A percentile compares a stretch with the other conserved stretches of the same genome.
Evolutionary conservation across 2,329 filamentous ascomycete genomes (phyloP).

Genomic region (Talaromyces pinophilus): DNA sequence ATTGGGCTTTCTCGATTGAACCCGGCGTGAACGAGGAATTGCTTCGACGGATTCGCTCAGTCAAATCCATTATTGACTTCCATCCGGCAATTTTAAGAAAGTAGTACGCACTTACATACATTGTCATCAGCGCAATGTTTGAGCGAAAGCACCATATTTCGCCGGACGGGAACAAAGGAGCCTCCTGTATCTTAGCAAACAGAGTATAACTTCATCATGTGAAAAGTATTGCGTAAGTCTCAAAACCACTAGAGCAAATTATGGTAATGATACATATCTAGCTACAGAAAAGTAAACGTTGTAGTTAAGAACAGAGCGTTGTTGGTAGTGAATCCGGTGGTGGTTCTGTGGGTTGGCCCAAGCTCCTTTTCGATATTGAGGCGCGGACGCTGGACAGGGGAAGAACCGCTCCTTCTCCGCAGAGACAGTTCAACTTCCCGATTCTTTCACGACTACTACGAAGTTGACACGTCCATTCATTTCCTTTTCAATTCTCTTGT

Average conservation of each 20-base stretch:
- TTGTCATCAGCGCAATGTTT: background rate
- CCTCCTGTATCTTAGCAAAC: background rate
- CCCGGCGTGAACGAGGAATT: background rate
- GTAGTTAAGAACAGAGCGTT: background rate
- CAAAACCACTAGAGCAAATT: background rate
- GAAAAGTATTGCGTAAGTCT: background rate
- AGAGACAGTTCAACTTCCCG: constrained; percentile 10
- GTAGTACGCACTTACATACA: background rate
- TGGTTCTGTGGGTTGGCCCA: constrained; percentile 33
- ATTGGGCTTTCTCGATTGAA: constrained; percentile 57
- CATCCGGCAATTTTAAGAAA: background rate
- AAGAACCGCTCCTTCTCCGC: constrained; percentile 20
- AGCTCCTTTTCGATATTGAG: constrained; percentile 36
- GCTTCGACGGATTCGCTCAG: background rate
- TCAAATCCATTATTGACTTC: background rate
- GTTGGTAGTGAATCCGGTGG: background rate
- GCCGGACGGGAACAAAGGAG: background rate
- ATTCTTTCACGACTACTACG: constrained; percentile 2
- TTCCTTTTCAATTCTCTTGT: constrained; percentile 7
- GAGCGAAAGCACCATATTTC: background rate
- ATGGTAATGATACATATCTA: background rate
- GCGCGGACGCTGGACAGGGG: constrained; percentile 24
- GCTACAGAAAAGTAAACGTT: background rate
- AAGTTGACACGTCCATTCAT: background rate
- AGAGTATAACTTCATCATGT: background rate